phyloP scores from a whole-genome alignment of 169 alveolate genomes.

The Plasmodium vivax region DNA sequence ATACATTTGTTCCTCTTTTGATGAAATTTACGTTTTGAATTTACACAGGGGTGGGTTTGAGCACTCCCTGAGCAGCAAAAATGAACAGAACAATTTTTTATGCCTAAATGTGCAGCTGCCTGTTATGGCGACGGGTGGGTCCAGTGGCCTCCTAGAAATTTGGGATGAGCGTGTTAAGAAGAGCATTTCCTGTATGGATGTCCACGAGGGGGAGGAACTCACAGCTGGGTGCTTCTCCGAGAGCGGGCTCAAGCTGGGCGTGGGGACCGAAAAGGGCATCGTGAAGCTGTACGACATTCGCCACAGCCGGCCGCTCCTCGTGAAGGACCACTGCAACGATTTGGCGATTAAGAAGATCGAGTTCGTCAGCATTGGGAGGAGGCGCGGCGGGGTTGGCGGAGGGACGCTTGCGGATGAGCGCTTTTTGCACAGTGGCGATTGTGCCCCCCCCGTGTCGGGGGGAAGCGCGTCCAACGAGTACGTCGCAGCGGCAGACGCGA shows the following conservation, averaged over 20 bases:
- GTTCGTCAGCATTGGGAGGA: conserved; percentile 77
- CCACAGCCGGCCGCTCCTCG: conserved; percentile 80
- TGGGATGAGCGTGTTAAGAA: conserved; percentile 67
- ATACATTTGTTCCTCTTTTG: conserved; percentile 78
- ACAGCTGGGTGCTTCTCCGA: conserved; percentile 75
- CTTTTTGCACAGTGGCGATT: not conserved
- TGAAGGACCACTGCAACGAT: conserved; percentile 77
- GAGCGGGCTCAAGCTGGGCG: conserved; percentile 81
- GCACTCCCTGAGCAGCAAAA: conserved; percentile 1
- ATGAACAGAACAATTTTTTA: conserved; percentile 51
- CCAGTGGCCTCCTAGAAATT: conserved; percentile 41
- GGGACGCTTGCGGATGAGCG: not conserved
- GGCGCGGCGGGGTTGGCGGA: not conserved
- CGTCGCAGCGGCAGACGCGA: conserved; percentile 81
- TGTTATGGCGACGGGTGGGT: conserved; percentile 50
- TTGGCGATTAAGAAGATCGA: conserved; percentile 78
- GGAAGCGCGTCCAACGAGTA: conserved; percentile 62
- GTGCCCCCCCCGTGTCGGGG: not conserved
- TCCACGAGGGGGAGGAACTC: conserved; percentile 19
- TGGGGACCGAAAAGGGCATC: conserved; percentile 78
- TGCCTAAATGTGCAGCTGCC: conserved; percentile 34
- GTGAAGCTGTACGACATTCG: conserved; percentile 81
- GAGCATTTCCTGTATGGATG: conserved; percentile 17
- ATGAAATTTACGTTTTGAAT: conserved; percentile 76
- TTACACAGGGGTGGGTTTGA: conserved; percentile 54